A percentile compares a stretch with the other conserved stretches of the same genome.
Conservation (phyloP, 116 monocot genomes). For the Thalassia testudinum region DNA sequence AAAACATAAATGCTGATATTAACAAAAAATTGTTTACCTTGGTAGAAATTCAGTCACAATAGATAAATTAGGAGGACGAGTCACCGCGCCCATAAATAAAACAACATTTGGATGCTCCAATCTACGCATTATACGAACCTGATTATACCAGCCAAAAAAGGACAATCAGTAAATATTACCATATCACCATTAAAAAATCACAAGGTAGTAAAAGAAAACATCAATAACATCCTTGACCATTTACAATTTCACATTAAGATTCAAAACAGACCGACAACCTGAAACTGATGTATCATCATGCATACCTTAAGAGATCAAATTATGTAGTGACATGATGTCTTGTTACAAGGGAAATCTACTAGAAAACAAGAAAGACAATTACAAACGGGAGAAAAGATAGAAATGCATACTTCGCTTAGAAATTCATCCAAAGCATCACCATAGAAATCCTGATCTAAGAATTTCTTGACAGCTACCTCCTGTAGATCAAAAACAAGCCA, state of each 20-base stretch:
- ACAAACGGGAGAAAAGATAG: not conserved
- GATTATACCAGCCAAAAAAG: not conserved
- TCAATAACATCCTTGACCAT: too few relatives aligned
- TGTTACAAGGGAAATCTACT: too few relatives aligned
- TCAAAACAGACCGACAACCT: too few relatives aligned
- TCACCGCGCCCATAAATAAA: constrained; percentile 96
- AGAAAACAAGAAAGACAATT: constrained; percentile 1
- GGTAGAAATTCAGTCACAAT: constrained; percentile 97
- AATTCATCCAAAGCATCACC: constrained; percentile 98
- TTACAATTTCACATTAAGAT: too few relatives aligned
- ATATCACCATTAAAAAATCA: too few relatives aligned
- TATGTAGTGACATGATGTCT: too few relatives aligned
- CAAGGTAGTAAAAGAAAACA: too few relatives aligned
- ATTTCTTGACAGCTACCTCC: constrained; percentile 99
- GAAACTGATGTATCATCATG: too few relatives aligned
- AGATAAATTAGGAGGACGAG: constrained; percentile 93
- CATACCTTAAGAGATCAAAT: too few relatives aligned
- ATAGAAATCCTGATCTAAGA: constrained; percentile 94
- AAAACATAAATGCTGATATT: not conserved
- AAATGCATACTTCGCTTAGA: constrained; percentile 61
- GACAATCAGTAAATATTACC: too few relatives aligned
- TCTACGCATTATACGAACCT: constrained; percentile 99
- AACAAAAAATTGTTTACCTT: constrained; percentile 31
- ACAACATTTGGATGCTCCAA: constrained; percentile 99
- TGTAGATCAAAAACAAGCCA: constrained; percentile 17